A percentile compares a stretch with the other conserved stretches of the same genome.
Conservation (phyloP, 768 basidiomycete genomes). For the Flagelloscypha sp. region DNA sequence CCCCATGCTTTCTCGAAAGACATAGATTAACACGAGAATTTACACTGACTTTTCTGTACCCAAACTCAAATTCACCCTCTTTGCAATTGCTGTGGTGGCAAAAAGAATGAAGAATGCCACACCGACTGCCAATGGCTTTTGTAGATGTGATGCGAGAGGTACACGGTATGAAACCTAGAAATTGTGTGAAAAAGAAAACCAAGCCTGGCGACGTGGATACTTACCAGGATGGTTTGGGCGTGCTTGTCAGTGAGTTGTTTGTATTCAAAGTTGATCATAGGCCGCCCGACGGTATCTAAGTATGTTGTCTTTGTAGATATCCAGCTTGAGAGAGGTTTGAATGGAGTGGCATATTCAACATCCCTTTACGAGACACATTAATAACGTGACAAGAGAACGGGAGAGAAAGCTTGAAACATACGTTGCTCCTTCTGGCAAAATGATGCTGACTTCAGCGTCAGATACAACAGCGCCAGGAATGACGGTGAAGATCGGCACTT, state of each 20-base stretch:
- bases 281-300: conserved; percentile 87
- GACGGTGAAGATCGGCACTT: conserved; percentile 79
- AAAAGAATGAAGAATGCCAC: conserved; percentile 65
- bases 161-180: conserved; percentile 82
- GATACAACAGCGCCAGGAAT: conserved; percentile 77
- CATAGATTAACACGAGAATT: not conserved
- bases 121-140: conserved; percentile 78
- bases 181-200: conserved; percentile 1
- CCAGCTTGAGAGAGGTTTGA: conserved; percentile 55
- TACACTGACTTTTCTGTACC: conserved; percentile 25
- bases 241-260: conserved; percentile 72
- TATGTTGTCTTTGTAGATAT: conserved; percentile 75
- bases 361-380: conserved; percentile 41
- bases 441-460: conserved; percentile 67
- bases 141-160: conserved; percentile 69
- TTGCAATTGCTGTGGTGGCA: conserved; percentile 31
- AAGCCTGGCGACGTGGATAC: conserved; percentile 22
- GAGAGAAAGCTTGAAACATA: conserved; percentile 33
- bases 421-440: conserved; percentile 94
- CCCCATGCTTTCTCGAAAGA: not conserved
- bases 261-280: conserved; percentile 67
- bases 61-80: conserved; percentile 41
- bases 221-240: conserved; percentile 70
- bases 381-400: not conserved
- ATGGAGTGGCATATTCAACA: conserved; percentile 68